Conservation (phyloP, 2,329 filamentous ascomycete genomes). For the Fusarium subtropicale region DNA sequence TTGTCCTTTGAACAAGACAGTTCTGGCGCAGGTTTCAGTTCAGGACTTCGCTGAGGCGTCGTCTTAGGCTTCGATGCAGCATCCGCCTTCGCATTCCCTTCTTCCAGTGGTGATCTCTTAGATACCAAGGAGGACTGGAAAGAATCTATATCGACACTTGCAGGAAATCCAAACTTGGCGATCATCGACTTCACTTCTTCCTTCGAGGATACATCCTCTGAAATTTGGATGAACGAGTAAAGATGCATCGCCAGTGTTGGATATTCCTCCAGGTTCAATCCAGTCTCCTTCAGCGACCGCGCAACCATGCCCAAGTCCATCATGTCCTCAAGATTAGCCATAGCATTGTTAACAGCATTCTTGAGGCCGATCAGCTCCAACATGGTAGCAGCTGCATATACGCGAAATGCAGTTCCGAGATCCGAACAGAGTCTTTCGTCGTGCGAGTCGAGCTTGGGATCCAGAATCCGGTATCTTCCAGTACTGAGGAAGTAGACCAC, state of each 20-base stretch:
- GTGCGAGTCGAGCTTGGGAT: neutral
- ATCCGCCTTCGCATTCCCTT: neutral
- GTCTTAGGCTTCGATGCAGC: no score
- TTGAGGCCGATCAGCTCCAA: neutral
- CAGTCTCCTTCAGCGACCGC: accelerated
- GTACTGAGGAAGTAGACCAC: conserved; percentile 5
- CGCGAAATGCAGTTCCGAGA: conserved; percentile 8
- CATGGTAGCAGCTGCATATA: neutral
- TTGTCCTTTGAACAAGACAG: neutral
- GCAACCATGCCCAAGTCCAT: neutral
- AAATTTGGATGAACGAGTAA: neutral
- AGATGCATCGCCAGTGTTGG: neutral
- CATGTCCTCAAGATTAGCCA: neutral
- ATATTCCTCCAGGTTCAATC: neutral
- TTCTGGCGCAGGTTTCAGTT: no score
- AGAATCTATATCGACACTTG: neutral
- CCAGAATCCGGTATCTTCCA: conserved; percentile 3
- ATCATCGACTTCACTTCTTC: neutral
- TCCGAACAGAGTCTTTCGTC: neutral
- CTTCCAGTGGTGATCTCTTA: neutral
- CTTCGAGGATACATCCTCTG: neutral
- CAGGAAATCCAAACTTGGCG: neutral
- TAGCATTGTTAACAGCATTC: neutral
- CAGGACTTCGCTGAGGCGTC: neutral
- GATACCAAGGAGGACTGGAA: neutral